A percentile compares a stretch with the other conserved stretches of the same genome.
Conservation (phyloP, 2,329 filamentous ascomycete species). For the Cadophora malorum region DNA sequence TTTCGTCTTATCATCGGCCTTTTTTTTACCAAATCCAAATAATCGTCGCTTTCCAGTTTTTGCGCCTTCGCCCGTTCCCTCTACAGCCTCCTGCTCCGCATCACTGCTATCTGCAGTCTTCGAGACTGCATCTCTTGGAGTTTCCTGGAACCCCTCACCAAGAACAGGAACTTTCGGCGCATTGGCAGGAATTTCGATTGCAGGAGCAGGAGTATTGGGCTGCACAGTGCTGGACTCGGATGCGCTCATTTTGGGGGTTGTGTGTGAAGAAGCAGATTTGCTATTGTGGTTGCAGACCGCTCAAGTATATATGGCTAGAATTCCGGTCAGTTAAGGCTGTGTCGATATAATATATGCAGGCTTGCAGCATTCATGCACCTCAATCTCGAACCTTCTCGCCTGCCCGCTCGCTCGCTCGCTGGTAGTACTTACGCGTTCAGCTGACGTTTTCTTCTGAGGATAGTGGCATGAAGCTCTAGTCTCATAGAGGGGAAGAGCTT, state of each 20-base stretch:
- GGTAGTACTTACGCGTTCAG: slow-evolving; percentile 36
- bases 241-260: slow-evolving; percentile 41
- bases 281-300: slow-evolving; percentile 12
- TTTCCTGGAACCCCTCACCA: slow-evolving; percentile 45
- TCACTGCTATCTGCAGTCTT: slow-evolving; percentile 41
- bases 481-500: slow-evolving; percentile 21
- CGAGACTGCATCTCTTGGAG: slow-evolving; percentile 32
- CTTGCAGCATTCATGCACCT: slow-evolving; percentile 31
- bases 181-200: slow-evolving; percentile 31
- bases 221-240: slow-evolving; percentile 42
- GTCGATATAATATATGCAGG: slow-evolving; percentile 30
- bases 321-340: slow-evolving; percentile 32
- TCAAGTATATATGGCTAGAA: slow-evolving; percentile 28
- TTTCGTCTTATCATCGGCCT: slow-evolving; percentile 55
- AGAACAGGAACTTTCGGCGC: slow-evolving; percentile 44
- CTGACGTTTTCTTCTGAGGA: slow-evolving; percentile 28
- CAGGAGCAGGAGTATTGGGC: slow-evolving; percentile 40
- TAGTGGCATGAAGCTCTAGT: slow-evolving; percentile 9
- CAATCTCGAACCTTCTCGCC: slow-evolving; percentile 31
- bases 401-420: background rate
- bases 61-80: slow-evolving; percentile 44
- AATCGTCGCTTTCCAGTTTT: slow-evolving; percentile 62
- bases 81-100: slow-evolving; percentile 36
- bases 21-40: slow-evolving; percentile 69
- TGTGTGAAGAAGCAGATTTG: background rate